phyloP scores from a whole-genome alignment of 1,284 basidiomycete genomes.

The Thecaphora thlaspeos region DNA sequence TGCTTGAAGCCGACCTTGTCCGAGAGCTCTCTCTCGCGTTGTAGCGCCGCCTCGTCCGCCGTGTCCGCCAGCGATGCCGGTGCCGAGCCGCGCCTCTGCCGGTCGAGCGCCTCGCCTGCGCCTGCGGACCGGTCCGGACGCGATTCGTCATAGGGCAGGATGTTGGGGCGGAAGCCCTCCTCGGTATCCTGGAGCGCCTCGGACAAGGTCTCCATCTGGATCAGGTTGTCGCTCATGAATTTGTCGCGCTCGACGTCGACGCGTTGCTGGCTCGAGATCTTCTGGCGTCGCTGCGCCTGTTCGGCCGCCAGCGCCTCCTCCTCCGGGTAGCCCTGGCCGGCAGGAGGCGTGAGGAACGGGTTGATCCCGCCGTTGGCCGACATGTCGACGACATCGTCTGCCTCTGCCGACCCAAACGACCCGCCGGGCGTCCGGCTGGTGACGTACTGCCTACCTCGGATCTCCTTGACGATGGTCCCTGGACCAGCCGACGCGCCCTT shows the following conservation, averaged over 20 bases:
- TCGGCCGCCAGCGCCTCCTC: constrained; percentile 11
- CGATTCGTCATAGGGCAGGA: constrained; percentile 63
- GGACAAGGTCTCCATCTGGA: constrained; percentile 67
- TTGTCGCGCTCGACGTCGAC: constrained; percentile 24
- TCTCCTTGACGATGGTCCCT: constrained; percentile 20
- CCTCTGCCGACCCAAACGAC: constrained; percentile 4
- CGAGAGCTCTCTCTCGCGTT: constrained; percentile 24
- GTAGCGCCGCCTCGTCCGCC: background rate
- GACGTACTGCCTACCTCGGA: constrained; percentile 4
- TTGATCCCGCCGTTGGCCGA: constrained; percentile 26
- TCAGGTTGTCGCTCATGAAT: constrained; percentile 59
- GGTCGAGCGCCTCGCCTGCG: background rate
- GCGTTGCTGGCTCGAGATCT: constrained; percentile 2
- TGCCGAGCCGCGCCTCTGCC: too few relatives aligned
- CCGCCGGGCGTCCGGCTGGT: background rate
- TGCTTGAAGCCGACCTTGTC: constrained; percentile 60
- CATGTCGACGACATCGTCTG: constrained; percentile 38
- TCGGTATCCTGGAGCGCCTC: constrained; percentile 62
- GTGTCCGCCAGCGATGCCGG: background rate
- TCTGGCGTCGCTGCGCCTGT: constrained; percentile 5
- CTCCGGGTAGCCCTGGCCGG: constrained; percentile 26
- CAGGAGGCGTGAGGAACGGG: constrained; percentile 23
- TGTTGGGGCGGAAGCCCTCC: constrained; percentile 66
- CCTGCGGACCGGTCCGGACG: constrained; percentile 1
- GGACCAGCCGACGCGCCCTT: constrained; percentile 27